These are phyloP conservation scores for Ustilago nuda DNA, from an alignment of 1,284 basidiomycete genomes.

Conservation along the genomic window DNA sequence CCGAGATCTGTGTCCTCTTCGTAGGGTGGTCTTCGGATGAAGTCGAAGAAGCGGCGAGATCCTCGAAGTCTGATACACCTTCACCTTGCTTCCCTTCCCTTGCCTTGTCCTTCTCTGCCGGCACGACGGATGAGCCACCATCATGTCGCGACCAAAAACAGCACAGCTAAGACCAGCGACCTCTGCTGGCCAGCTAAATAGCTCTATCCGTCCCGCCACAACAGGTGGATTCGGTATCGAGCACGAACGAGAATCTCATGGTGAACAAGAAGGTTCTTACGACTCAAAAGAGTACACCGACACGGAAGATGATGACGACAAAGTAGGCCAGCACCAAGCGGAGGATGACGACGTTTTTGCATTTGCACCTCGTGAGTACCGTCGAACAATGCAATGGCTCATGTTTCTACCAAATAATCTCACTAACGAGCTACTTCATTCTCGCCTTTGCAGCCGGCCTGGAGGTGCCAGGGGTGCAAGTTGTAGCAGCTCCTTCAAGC, in stretches of 20 bases:
- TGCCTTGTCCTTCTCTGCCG: no score
- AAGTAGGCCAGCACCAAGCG: conserved; percentile 14
- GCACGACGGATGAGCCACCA: neutral
- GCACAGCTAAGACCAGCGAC: conserved; percentile 20
- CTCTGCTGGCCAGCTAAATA: conserved; percentile 15
- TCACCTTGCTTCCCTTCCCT: neutral
- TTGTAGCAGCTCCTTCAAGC: conserved; percentile 15
- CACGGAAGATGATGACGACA: conserved; percentile 4
- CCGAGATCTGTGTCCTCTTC: neutral
- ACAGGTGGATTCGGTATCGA: conserved; percentile 1
- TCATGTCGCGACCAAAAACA: conserved; percentile 35
- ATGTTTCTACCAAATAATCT: neutral
- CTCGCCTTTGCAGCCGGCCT: conserved; percentile 10
- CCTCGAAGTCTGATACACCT: neutral
- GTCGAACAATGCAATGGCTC: neutral
- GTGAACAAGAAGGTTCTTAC: neutral
- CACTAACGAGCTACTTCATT: neutral
- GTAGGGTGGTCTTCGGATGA: neutral
- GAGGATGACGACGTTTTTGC: conserved; percentile 49
- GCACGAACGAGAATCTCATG: neutral
- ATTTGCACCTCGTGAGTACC: conserved; percentile 36
- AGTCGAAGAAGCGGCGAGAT: neutral
- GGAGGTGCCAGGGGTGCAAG: conserved; percentile 7
- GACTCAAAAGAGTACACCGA: neutral
- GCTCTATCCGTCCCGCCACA: conserved; percentile 14